Conservation (phyloP, 2,329 filamentous ascomycete species). For the Pleoardoris graminearum region DNA sequence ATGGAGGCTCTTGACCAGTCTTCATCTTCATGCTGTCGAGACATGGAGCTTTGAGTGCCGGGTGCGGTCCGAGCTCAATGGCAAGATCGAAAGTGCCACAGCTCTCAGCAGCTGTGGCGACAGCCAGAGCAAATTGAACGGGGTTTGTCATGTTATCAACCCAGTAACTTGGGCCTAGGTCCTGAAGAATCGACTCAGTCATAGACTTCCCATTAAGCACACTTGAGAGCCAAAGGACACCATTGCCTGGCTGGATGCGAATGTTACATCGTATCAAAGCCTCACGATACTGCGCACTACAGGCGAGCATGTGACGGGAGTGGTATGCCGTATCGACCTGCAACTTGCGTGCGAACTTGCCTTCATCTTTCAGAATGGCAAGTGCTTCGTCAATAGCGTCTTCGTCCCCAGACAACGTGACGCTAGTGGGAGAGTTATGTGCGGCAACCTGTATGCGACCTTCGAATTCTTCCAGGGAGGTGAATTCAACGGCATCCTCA, state of each 20-base stretch:
- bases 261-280: conserved; percentile 8
- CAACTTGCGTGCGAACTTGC: conserved; percentile 46
- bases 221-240: conserved; percentile 12
- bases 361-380: conserved; percentile 37
- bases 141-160: conserved; percentile 51
- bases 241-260: not conserved
- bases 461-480: conserved; percentile 33
- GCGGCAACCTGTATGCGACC: conserved; percentile 27
- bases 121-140: conserved; percentile 51
- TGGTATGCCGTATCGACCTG: conserved; percentile 53
- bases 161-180: conserved; percentile 45
- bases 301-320: conserved; percentile 47
- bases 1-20: conserved; percentile 10
- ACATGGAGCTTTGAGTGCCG: conserved; percentile 49
- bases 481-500: conserved; percentile 16
- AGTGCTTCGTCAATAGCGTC: conserved; percentile 43
- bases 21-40: conserved; percentile 35
- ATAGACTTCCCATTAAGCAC: not conserved
- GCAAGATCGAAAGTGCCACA: conserved; percentile 39
- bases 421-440: conserved; percentile 36
- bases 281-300: conserved; percentile 13
- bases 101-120: conserved; percentile 27
- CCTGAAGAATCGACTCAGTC: not conserved
- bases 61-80: conserved; percentile 54
- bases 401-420: conserved; percentile 52